Percentiles rank a stretch among this genome's conserved stretches.
Conservation (phyloP, 2,329 filamentous ascomycete species). For the Sporothrix humicola region DNA sequence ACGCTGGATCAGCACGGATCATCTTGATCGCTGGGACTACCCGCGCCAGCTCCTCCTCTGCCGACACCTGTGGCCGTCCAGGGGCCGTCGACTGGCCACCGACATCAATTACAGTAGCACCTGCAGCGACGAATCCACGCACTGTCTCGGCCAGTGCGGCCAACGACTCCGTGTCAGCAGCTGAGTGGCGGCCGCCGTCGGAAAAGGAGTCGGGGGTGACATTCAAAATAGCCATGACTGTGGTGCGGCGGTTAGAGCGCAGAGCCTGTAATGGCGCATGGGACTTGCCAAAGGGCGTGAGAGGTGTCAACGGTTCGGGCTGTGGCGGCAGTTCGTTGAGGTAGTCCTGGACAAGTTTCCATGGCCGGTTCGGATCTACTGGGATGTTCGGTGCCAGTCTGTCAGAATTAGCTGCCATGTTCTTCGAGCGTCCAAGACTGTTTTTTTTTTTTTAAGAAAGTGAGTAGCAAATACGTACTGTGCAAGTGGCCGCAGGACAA, state of each 20-base stretch:
- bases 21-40: slow-evolving; percentile 79
- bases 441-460: neutral
- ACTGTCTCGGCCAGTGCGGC: slow-evolving; percentile 63
- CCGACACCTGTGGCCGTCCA: slow-evolving; percentile 68
- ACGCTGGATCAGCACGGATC: slow-evolving; percentile 60
- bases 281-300: slow-evolving; percentile 60
- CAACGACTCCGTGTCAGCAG: slow-evolving; percentile 49
- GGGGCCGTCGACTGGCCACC: slow-evolving; percentile 94
- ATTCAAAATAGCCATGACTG: slow-evolving; percentile 93
- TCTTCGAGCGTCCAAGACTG: neutral
- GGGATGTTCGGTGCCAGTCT: slow-evolving; percentile 63
- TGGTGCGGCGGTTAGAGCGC: slow-evolving; percentile 65
- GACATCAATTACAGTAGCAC: slow-evolving; percentile 86
- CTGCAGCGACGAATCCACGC: slow-evolving; percentile 65
- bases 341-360: slow-evolving; percentile 66
- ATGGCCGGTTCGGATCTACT: slow-evolving; percentile 59
- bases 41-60: slow-evolving; percentile 75
- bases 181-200: slow-evolving; percentile 73
- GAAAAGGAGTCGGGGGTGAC: slow-evolving; percentile 97
- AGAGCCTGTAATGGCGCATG: slow-evolving; percentile 64
- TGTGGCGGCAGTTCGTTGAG: slow-evolving; percentile 62
- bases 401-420: neutral
- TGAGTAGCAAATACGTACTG: slow-evolving; percentile 54
- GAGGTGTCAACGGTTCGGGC: slow-evolving; percentile 59
- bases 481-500: slow-evolving; percentile 85